Evolutionary conservation across 306 rosid species (phyloP), one percentile per base, ranked within the genome.

Genomic region (Sphenostylis stenocarpa): DNA sequence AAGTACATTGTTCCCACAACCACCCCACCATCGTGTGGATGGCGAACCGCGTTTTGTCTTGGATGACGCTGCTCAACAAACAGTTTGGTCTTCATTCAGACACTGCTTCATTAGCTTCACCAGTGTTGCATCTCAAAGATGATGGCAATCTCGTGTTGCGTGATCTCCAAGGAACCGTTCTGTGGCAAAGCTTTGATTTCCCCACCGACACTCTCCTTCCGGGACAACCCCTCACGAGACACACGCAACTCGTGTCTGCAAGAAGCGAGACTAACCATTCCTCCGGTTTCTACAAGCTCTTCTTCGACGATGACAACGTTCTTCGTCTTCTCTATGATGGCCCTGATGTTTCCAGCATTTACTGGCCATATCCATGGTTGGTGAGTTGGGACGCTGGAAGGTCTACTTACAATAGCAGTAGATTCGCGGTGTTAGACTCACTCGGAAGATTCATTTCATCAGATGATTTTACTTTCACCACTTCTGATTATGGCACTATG

Each of bases 71-170:
- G 80, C 47, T 0, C 53, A 58, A 3, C 17, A 17, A 61, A 12
- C 41, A 43, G 19, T 80, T 85, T 86, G 89, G 85, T 63, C 83
- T 1, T 68, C 85, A 19, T 1, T 68, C 85, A 19, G 49, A 76
- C 73, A 82, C 84, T 0, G 24, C 14, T 6, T 56, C 86, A 13
- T 24, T 1, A 7, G 16, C 48, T 3, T 13, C 68, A 11, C 5
- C 65, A 12, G 51, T 29, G 16, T 49, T 82, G 10, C 29, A 19
- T 20, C 86, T 84, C 21, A 78, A 76, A 65, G 64, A 57, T 6
- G 11, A 57, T 14, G 64, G 64, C 4, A 57, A 57, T 6, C 64
- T 57, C 19, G 64, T 57, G 10, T 57, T 57, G 19, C 10, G 4
- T 26, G 64, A 57, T 11, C 8, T 14, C 4, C 64, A 57, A 26